Evolutionary conservation across 805 yeast species (phyloP).

Genomic region (Nakazawaea peltata): DNA sequence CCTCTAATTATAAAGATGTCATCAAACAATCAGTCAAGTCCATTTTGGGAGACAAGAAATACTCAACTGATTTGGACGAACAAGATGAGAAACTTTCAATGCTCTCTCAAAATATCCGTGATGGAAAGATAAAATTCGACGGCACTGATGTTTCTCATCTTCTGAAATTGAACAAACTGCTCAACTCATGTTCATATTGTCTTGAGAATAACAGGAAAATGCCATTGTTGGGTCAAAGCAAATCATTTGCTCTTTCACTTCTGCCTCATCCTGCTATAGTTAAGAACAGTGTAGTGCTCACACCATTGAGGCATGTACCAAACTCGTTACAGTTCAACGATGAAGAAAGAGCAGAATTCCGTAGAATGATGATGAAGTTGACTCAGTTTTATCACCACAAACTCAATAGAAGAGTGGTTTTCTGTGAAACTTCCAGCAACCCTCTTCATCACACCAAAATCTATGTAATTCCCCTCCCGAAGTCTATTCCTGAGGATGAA

Average conservation of each 20-base stretch:
- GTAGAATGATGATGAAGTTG: constrained; percentile 32
- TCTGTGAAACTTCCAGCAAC: constrained; percentile 34
- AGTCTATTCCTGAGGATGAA: constrained; percentile 16
- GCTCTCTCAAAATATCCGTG: constrained; percentile 23
- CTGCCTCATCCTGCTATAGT: constrained; percentile 34
- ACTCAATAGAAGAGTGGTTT: constrained; percentile 27
- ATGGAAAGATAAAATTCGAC: constrained; percentile 21
- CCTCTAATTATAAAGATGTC: constrained; percentile 10
- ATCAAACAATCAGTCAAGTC: constrained; percentile 21
- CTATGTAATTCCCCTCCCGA: constrained; percentile 35
- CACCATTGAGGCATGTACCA: constrained; percentile 30
- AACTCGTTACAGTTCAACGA: constrained; percentile 32
- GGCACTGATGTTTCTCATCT: constrained; percentile 20
- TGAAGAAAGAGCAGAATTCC: constrained; percentile 36
- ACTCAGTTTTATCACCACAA: constrained; percentile 29
- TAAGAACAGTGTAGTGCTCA: constrained; percentile 26
- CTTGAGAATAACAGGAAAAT: constrained; percentile 20
- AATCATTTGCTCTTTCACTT: too few relatives aligned
- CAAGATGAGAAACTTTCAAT: constrained; percentile 32
- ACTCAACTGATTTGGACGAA: constrained; percentile 30
- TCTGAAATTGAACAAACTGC: constrained; percentile 18
- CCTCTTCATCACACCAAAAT: constrained; percentile 30
- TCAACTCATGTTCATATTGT: constrained; percentile 31
- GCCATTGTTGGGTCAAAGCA: too few relatives aligned
- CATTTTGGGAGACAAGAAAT: constrained; percentile 29